These are phyloP conservation scores for Rhizopus sp. DNA, from an alignment of 371 early-diverging fungal species.

Conservation along the genomic window DNA sequence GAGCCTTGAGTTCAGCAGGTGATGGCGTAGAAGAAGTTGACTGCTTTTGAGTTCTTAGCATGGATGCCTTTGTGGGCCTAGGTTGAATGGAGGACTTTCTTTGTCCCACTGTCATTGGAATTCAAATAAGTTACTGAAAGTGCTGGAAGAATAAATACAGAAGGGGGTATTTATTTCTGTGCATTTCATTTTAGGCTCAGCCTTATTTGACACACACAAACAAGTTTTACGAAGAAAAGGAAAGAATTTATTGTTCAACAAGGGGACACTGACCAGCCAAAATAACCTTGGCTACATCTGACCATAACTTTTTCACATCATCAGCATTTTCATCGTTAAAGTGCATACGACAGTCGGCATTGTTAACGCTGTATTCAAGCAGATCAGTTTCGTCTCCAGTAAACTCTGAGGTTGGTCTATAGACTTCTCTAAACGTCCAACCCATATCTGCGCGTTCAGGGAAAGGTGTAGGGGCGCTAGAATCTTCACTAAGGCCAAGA, in stretches of 20 bases:
- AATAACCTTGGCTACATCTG: slow-evolving; percentile 40
- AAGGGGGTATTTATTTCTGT: not conserved
- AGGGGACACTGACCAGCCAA: slow-evolving; percentile 41
- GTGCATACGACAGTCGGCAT: slow-evolving; percentile 50
- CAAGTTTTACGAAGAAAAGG: not conserved
- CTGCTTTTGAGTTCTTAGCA: slow-evolving; percentile 28
- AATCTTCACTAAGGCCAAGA: slow-evolving; percentile 36
- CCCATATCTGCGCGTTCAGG: slow-evolving; percentile 57
- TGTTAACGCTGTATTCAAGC: slow-evolving; percentile 48
- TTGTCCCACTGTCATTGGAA: not conserved
- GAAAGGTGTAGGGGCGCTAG: slow-evolving; percentile 50
- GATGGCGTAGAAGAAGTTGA: slow-evolving; percentile 7
- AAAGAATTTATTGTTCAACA: slow-evolving; percentile 7
- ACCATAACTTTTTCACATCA: slow-evolving; percentile 46
- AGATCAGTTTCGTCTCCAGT: slow-evolving; percentile 36
- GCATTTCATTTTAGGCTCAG: not conserved
- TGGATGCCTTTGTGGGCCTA: slow-evolving; percentile 40
- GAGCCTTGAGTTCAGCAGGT: slow-evolving; percentile 1
- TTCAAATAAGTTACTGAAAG: not conserved
- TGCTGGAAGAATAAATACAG: not conserved
- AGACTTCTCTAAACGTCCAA: slow-evolving; percentile 56
- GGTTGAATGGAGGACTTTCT: slow-evolving; percentile 30
- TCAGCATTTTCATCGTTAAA: slow-evolving; percentile 49
- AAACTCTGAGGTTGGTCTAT: slow-evolving; percentile 30
- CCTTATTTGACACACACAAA: not conserved